Evolutionary conservation across 768 basidiomycete genomes (phyloP), one percentile per base, ranked within the genome.

Genomic region (Boletus tylopilopsis): DNA sequence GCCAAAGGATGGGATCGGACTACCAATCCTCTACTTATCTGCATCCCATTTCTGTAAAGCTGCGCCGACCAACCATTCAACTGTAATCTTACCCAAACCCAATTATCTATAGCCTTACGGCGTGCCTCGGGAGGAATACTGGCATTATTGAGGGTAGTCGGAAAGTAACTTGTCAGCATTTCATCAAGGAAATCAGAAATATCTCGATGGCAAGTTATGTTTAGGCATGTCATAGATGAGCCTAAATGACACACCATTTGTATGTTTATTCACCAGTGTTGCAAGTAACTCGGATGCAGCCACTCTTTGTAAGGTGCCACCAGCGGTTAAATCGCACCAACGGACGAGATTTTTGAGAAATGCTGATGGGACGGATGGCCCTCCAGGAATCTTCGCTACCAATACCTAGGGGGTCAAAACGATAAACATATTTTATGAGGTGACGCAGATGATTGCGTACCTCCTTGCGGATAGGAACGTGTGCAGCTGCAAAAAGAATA

Each of bases 1-100:
- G 84, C 81, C 4, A 71, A 64, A 1, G 80, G 66, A 60, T 95
- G 84, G 23, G 83, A 84, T 12, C 85, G 80, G 1, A 94, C 80
- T 2, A 94, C 71, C 22, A 99, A 73, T 1, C 82, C 91, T 66
- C 90, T 90, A 18, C 82, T 76, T 13, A 90, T 75, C 95, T 96
- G 5, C 25, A 24, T 22, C 12, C 44, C 2, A 41, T 24, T 51
- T 49, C 32, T 46, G 36, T 37, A 43, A 56, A 46, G 10, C 18
- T 21, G 24, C 32, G 34, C 6, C 9, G 19, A 6, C n/a, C 13
- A 13, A 22, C 22, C 22, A 45, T 16, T 18, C 40, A 37, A 16
- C 15, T 19, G 22, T n/a, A 12, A 43, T 34, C 76, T 53, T 53
- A 91, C 90, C 85, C 84, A 89, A 50, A 74, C 72, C 85, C 87